These are phyloP conservation scores for Erodium moschatum DNA, from an alignment of 441 rosid species.

Conservation along the genomic window DNA sequence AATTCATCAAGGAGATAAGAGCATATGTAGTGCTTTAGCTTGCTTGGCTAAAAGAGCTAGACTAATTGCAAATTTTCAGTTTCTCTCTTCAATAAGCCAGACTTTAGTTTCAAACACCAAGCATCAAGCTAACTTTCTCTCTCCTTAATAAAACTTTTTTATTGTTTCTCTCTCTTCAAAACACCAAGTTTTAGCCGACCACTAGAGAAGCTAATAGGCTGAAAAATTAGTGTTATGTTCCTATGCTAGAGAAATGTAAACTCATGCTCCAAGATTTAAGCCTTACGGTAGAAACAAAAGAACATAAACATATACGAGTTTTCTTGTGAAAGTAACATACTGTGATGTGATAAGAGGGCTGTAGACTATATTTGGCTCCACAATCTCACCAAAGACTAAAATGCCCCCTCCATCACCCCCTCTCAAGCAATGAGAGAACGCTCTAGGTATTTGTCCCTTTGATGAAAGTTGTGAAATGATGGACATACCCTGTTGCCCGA, in stretches of 20 bases:
- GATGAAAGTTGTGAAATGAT: slow-evolving; percentile 59
- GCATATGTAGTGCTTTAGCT: too few relatives aligned
- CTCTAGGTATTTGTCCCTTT: slow-evolving; percentile 50
- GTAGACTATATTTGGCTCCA: slow-evolving; percentile 61
- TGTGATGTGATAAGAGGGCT: slow-evolving; percentile 58
- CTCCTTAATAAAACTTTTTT: too few relatives aligned
- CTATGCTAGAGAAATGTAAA: background rate
- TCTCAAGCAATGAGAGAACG: slow-evolving; percentile 66
- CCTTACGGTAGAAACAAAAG: background rate
- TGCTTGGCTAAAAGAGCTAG: too few relatives aligned
- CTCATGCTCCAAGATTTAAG: background rate
- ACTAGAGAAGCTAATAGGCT: too few relatives aligned
- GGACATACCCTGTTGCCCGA: slow-evolving; percentile 57
- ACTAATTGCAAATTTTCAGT: too few relatives aligned
- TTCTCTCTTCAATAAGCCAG: too few relatives aligned
- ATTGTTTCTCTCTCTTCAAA: too few relatives aligned
- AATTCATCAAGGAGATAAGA: too few relatives aligned
- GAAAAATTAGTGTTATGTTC: background rate
- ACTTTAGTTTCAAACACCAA: too few relatives aligned
- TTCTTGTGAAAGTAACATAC: slow-evolving; percentile 27
- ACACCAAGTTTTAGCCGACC: too few relatives aligned
- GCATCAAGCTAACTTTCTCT: too few relatives aligned
- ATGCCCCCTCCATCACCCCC: slow-evolving; percentile 72
- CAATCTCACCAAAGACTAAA: slow-evolving; percentile 67
- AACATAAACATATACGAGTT: background rate